Evolutionary conservation across 1,139 yeast genomes (phyloP).

Genomic region (Sugiyamaella neomexicana): DNA sequence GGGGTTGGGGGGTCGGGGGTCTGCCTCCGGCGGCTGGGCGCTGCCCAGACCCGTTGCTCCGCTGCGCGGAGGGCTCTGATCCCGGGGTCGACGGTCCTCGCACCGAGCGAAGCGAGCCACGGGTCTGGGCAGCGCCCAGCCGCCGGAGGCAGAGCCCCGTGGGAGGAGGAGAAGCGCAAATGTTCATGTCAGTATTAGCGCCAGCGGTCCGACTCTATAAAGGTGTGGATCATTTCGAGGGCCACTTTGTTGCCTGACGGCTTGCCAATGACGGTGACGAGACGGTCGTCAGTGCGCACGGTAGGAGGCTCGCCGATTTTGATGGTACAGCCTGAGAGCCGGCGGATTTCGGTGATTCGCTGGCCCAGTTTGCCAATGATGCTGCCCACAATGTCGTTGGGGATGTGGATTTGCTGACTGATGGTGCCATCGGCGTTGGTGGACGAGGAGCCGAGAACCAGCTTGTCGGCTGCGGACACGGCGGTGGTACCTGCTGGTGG

Average conservation of each 20-base stretch:
- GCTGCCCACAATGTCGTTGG: conserved; percentile 80
- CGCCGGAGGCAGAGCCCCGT: background rate
- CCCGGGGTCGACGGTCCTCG: background rate
- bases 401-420: conserved; percentile 47
- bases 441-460: background rate
- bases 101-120: background rate
- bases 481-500: no score
- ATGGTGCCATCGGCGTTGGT: conserved; percentile 10
- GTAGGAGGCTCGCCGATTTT: conserved; percentile 28
- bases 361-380: conserved; percentile 80
- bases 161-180: no score
- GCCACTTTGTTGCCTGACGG: conserved; percentile 52
- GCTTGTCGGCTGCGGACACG: background rate
- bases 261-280: conserved; percentile 69
- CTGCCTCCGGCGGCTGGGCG: background rate
- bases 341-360: conserved; percentile 77
- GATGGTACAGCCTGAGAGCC: conserved; percentile 70
- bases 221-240: conserved; percentile 31
- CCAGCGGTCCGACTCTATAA: conserved; percentile 31
- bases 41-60: background rate
- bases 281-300: conserved; percentile 45
- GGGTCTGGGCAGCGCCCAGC: background rate
- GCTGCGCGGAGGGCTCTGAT: background rate
- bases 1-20: background rate
- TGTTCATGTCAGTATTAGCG: no score